These are phyloP conservation scores for Lodderomyces pseudojiufengensis DNA, from an alignment of 1,139 yeast genomes.

Conservation along the genomic window DNA sequence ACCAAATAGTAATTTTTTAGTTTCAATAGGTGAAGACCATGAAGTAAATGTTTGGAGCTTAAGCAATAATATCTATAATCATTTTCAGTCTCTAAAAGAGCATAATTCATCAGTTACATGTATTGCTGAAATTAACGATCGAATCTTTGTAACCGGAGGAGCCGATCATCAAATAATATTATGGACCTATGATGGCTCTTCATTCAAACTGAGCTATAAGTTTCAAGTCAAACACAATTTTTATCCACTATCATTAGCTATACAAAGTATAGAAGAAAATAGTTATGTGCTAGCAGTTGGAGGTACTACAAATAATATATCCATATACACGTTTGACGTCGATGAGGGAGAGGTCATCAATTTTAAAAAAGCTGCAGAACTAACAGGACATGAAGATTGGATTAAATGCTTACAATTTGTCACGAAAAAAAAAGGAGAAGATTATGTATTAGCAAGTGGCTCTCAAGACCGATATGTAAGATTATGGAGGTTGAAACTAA, in stretches of 20 bases:
- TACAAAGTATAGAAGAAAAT: slow-evolving; percentile 38
- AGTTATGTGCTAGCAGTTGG: slow-evolving; percentile 68
- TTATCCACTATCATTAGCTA: slow-evolving; percentile 62
- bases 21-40: slow-evolving; percentile 67
- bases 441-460: slow-evolving; percentile 72
- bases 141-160: slow-evolving; percentile 56
- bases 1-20: slow-evolving; percentile 41
- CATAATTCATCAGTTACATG: slow-evolving; percentile 52
- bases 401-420: slow-evolving; percentile 68
- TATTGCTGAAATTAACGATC: slow-evolving; percentile 32
- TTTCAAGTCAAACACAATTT: slow-evolving; percentile 48
- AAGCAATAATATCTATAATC: slow-evolving; percentile 15
- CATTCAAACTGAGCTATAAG: slow-evolving; percentile 26
- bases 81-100: slow-evolving; percentile 33
- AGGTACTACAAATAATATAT: slow-evolving; percentile 65
- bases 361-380: slow-evolving; percentile 44
- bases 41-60: slow-evolving; percentile 57
- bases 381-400: slow-evolving; percentile 96
- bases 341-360: slow-evolving; percentile 11
- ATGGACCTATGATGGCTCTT: slow-evolving; percentile 35
- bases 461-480: slow-evolving; percentile 89
- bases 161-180: slow-evolving; percentile 58
- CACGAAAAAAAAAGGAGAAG: slow-evolving; percentile 42
- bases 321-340: slow-evolving; percentile 48
- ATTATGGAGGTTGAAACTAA: slow-evolving; percentile 69